Evolutionary conservation across 495 filamentous ascomycete genomes (phyloP).

Genomic region (Trichoderma erinaceum): DNA sequence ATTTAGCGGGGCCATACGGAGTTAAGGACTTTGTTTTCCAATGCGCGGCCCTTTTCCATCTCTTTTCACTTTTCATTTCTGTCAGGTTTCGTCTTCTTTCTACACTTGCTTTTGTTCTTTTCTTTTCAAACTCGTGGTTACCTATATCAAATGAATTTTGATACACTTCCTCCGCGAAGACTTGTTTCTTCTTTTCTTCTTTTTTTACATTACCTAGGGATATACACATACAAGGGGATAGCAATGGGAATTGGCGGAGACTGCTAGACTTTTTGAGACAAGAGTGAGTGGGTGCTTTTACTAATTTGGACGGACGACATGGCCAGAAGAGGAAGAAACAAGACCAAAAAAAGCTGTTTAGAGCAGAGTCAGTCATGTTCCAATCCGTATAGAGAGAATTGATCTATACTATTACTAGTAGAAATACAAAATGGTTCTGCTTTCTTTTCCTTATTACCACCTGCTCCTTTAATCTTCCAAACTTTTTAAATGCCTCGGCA

Average conservation of each 20-base stretch:
- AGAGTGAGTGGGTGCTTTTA: background rate
- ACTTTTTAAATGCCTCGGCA: no score
- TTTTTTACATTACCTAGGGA: background rate
- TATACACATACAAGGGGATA: background rate
- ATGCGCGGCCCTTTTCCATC: background rate
- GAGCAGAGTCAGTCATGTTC: background rate
- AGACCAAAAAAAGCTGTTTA: background rate
- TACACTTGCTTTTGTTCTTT: background rate
- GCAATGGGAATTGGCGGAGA: background rate
- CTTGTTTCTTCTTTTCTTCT: background rate
- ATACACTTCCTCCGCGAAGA: background rate
- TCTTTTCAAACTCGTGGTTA: background rate
- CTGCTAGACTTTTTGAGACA: background rate
- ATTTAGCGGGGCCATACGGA: background rate
- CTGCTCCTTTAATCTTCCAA: no score
- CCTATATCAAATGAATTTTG: background rate
- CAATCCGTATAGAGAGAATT: background rate
- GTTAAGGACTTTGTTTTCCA: background rate
- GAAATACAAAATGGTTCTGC: background rate
- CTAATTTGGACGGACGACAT: background rate
- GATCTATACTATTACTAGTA: background rate
- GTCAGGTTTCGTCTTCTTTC: background rate
- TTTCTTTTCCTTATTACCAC: background rate
- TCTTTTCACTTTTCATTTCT: background rate
- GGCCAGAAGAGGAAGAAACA: background rate